Percentiles rank a stretch among this genome's conserved stretches.
Conservation (phyloP, 2,329 filamentous ascomycete species). For the Cladosporium sp. region DNA sequence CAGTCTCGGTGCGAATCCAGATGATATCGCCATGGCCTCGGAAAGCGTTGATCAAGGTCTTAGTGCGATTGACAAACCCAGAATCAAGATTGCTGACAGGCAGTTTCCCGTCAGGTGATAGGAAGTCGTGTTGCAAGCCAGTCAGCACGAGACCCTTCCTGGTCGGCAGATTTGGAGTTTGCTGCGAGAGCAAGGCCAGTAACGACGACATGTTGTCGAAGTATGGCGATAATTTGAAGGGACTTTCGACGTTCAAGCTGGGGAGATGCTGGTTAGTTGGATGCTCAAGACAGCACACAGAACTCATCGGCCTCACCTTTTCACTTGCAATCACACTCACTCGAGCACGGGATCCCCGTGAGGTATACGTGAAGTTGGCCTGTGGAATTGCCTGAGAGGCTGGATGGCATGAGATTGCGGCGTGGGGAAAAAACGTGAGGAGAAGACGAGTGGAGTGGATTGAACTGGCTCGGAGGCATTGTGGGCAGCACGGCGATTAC, state of each 20-base stretch:
- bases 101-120: slow-evolving; percentile 63
- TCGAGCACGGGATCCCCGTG: too few species aligned
- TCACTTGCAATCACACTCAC: too few species aligned
- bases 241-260: neutral
- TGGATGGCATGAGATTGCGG: neutral
- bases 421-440: neutral
- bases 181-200: slow-evolving; percentile 29
- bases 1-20: slow-evolving; percentile 77
- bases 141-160: slow-evolving; percentile 71
- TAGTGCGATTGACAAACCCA: slow-evolving; percentile 63
- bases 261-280: too few species aligned
- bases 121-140: slow-evolving; percentile 88
- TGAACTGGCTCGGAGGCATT: neutral
- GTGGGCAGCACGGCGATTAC: slow-evolving; percentile 10
- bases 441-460: slow-evolving; percentile 1
- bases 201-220: slow-evolving; percentile 2
- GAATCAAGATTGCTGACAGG: slow-evolving; percentile 53
- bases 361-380: neutral
- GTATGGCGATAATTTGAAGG: neutral
- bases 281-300: too few species aligned
- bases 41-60: slow-evolving; percentile 65
- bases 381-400: neutral
- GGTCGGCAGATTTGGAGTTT: slow-evolving; percentile 50
- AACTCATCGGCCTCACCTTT: too few species aligned
- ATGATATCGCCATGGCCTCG: slow-evolving; percentile 69